A percentile compares a stretch with the other conserved stretches of the same genome.
These are phyloP conservation scores for Apiospora hydei DNA, from an alignment of 2,329 filamentous ascomycete species.

Conservation along the genomic window DNA sequence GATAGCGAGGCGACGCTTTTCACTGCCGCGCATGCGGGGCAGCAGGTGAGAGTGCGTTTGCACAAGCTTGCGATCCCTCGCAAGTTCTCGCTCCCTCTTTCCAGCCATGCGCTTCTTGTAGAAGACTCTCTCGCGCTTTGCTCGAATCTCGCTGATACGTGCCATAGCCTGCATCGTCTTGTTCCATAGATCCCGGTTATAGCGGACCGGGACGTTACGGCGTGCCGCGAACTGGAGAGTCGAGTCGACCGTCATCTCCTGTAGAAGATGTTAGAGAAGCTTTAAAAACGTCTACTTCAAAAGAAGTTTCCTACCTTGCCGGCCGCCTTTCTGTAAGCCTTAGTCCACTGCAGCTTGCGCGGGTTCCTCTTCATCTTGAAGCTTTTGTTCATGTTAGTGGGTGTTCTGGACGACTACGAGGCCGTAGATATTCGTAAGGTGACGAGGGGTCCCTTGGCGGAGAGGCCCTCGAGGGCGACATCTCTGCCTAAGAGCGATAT, in stretches of 20 bases:
- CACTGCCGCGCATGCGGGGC: conserved; percentile 71
- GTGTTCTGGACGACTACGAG: background rate
- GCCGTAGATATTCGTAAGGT: no score
- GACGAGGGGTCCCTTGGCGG: no score
- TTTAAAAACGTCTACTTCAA: no score
- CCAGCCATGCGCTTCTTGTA: conserved; percentile 94
- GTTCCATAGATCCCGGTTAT: conserved; percentile 89
- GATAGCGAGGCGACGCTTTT: conserved; percentile 63
- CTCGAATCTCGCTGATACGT: conserved; percentile 84
- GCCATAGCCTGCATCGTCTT: conserved; percentile 93
- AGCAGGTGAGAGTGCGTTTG: conserved; percentile 92
- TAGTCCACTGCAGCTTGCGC: conserved; percentile 96
- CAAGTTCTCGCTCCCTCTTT: conserved; percentile 83
- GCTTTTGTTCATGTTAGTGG: conserved; percentile 32
- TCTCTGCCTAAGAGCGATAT: no score
- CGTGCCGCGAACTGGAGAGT: conserved; percentile 83
- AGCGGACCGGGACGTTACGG: conserved; percentile 93
- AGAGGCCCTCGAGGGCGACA: no score
- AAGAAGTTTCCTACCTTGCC: conserved; percentile 47
- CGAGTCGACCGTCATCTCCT: conserved; percentile 85
- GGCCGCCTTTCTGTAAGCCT: conserved; percentile 84
- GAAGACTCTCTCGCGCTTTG: conserved; percentile 85
- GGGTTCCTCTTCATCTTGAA: conserved; percentile 90
- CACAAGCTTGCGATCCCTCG: conserved; percentile 85
- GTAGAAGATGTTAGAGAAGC: no score